Evolutionary conservation across 768 basidiomycete species (phyloP).

Genomic region (Mrakia frigida): DNA sequence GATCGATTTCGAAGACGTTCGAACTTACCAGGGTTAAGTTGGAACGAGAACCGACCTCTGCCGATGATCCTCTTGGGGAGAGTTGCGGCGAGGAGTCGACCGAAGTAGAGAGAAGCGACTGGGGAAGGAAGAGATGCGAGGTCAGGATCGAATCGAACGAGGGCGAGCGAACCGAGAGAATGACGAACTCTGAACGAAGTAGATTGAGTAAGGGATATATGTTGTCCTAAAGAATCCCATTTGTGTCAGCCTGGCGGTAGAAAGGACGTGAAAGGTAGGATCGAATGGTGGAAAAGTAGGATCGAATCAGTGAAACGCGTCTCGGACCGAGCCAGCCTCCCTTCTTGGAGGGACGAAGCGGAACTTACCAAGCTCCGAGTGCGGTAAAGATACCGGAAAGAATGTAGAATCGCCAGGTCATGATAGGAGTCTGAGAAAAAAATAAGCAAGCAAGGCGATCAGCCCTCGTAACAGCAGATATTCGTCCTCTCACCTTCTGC

Average conservation of each 20-base stretch:
- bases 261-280: not conserved
- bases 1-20: too few species aligned
- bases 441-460: too few species aligned
- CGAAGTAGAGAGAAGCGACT: constrained; percentile 21
- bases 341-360: not conserved
- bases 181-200: constrained; percentile 17
- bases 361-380: constrained; percentile 7
- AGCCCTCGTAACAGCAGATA: too few species aligned
- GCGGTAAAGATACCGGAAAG: constrained; percentile 5
- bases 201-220: not conserved
- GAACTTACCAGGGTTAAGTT: constrained; percentile 1
- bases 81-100: constrained; percentile 3
- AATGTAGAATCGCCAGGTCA: constrained; percentile 21
- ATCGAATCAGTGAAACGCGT: too few species aligned
- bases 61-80: not conserved
- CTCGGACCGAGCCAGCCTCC: too few species aligned
- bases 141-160: not conserved
- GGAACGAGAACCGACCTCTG: not conserved
- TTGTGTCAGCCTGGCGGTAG: not conserved
- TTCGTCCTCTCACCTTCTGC: too few species aligned
- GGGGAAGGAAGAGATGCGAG: not conserved
- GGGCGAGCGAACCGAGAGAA: not conserved
- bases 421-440: not conserved
- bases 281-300: too few species aligned
- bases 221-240: constrained; percentile 25